Base-by-base conservation (phyloP, 2,329 filamentous ascomycete genomes). In the Aspergillus clavatus region DNA sequence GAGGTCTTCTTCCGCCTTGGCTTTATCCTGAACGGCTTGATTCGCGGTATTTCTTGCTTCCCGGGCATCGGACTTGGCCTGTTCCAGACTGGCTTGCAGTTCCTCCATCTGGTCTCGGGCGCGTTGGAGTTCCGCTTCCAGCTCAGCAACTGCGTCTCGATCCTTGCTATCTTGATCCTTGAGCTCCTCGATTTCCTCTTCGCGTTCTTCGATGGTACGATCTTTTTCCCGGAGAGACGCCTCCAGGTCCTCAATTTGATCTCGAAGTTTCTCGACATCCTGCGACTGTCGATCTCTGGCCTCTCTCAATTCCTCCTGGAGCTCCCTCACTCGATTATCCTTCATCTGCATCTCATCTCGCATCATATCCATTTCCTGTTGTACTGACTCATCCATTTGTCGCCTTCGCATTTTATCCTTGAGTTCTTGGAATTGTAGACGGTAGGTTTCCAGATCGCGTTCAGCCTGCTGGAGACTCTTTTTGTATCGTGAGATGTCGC, bases 391-490 rank as follows among this genome's bases (percentile, higher is more conserved):
- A 57, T 89, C 83, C 8, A 79, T 80, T 52, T 89, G 83, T 58
- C 85, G 86, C 58, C 81, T 81, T 67, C 88, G 89, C 43, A 88
- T 78, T 59, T 86, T 87, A 48, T 94, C 86, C 51, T 90, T 86
- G 48, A 95, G 80, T 51, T 94, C 87, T 45, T 84, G 72, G 53
- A 96, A 82, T 63, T 95, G 87, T 57, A 86, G 77, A 43, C 86
- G 82, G 65, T 94, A 95, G 47, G 78, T 78, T 61, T 95, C 90
- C 2, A 97, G 77, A 49, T 96, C 89, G 53, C 83, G 84, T 71
- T 97, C 90, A 3, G 91, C 90, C 18, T 82, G 79, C 16, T 80
- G 81, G 8, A 98, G 75, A 31, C 85, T 84, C 65, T 95, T 97
- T 64, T 87, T 87, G 71, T 91, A 93, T 53, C 83, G 83, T 55